phyloP scores from a whole-genome alignment of 305 asterid genomes.

The Solanum hybrid region DNA sequence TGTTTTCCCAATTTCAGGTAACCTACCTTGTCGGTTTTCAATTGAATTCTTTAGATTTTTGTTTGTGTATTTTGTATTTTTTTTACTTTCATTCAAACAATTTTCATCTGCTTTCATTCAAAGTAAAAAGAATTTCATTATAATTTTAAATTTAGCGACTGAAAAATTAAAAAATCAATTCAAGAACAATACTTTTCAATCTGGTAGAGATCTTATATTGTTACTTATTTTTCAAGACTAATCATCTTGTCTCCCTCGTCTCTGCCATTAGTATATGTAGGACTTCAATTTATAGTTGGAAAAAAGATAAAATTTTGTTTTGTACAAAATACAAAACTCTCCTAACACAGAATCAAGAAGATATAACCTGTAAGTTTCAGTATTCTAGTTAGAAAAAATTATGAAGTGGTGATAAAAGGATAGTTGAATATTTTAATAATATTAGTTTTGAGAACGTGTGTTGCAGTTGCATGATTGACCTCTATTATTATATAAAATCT shows the following conservation, averaged over 20 bases:
- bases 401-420: background rate
- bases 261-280: background rate
- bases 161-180: background rate
- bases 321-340: background rate
- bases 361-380: background rate
- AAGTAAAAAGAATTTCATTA: too few relatives aligned
- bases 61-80: too few relatives aligned
- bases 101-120: too few relatives aligned
- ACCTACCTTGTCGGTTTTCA: too few relatives aligned
- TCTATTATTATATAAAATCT: too few relatives aligned
- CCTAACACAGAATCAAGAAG: background rate
- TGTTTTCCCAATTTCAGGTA: background rate
- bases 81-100: too few relatives aligned
- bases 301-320: background rate
- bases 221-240: background rate
- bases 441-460: too few relatives aligned
- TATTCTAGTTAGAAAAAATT: background rate
- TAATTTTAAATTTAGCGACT: background rate
- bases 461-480: background rate
- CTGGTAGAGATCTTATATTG: background rate
- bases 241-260: background rate
- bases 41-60: too few relatives aligned
- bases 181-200: background rate
- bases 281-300: background rate
- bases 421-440: too few relatives aligned